phyloP scores from a whole-genome alignment of 2,329 filamentous ascomycete genomes.

The Diplocarpon rosae region DNA sequence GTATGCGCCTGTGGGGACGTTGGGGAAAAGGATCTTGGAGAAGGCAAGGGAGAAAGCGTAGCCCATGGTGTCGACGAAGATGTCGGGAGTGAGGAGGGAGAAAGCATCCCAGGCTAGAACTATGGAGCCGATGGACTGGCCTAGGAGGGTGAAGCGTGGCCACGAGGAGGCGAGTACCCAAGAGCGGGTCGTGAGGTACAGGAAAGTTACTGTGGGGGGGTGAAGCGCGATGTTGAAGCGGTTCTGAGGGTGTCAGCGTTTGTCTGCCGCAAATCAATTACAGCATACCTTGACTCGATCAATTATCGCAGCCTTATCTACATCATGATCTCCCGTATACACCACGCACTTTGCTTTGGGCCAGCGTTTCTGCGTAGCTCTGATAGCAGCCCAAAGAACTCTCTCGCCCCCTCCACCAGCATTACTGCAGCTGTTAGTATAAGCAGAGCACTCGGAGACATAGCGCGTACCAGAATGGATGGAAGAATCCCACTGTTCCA shows the following conservation, averaged over 20 bases:
- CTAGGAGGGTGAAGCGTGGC: slow-evolving; percentile 83
- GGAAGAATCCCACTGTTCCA: slow-evolving; percentile 90
- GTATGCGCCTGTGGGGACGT: slow-evolving; percentile 79
- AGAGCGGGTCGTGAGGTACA: slow-evolving; percentile 80
- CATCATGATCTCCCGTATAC: slow-evolving; percentile 91
- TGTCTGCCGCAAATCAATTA: background rate
- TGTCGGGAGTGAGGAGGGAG: slow-evolving; percentile 78
- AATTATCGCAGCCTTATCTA: slow-evolving; percentile 69
- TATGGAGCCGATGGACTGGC: slow-evolving; percentile 86
- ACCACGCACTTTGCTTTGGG: slow-evolving; percentile 82
- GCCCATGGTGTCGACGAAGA: slow-evolving; percentile 97
- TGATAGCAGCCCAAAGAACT: slow-evolving; percentile 91
- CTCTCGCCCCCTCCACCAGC: slow-evolving; percentile 91
- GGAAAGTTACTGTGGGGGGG: slow-evolving; percentile 70
- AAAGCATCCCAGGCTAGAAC: slow-evolving; percentile 88
- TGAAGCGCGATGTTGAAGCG: slow-evolving; percentile 91
- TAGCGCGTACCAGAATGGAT: slow-evolving; percentile 72
- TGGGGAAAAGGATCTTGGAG: slow-evolving; percentile 69
- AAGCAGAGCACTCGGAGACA: background rate
- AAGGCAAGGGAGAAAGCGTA: slow-evolving; percentile 86
- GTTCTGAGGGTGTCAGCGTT: slow-evolving; percentile 35
- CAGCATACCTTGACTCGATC: slow-evolving; percentile 55
- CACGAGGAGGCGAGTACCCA: slow-evolving; percentile 81
- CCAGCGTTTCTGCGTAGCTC: slow-evolving; percentile 80
- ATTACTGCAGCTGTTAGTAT: slow-evolving; percentile 46